Conservation (phyloP, 2,329 filamentous ascomycete species). For the Aspergillus sp. region DNA sequence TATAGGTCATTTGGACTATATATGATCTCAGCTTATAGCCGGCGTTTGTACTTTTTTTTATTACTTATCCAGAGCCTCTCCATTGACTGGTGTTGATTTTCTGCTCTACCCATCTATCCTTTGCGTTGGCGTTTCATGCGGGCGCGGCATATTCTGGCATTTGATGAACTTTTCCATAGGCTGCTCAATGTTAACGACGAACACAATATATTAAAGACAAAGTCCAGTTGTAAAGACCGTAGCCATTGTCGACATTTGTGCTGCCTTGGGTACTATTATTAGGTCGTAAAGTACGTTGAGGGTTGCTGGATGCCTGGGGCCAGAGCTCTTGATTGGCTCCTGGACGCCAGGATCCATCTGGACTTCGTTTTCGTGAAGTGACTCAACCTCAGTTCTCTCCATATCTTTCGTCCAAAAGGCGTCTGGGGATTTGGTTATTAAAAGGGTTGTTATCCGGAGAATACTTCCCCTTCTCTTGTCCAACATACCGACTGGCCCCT, state of each 20-base stretch:
- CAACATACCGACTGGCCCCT: background rate
- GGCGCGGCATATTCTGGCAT: conserved; percentile 6
- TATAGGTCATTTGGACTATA: conserved; percentile 2
- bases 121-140: background rate
- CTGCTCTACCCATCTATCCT: background rate
- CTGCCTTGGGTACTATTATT: background rate
- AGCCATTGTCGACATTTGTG: background rate
- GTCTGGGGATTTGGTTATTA: background rate
- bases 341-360: background rate
- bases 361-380: background rate
- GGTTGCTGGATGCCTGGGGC: background rate
- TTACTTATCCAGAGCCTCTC: background rate
- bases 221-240: background rate
- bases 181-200: background rate
- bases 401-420: conserved; percentile 5
- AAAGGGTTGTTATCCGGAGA: background rate
- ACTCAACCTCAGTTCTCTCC: background rate
- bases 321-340: conserved; percentile 4
- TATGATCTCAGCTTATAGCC: conserved; percentile 9
- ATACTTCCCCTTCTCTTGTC: background rate
- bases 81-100: background rate
- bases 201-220: background rate
- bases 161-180: background rate
- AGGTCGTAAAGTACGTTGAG: background rate
- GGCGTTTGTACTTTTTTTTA: conserved; percentile 3